Evolutionary conservation across 495 filamentous ascomycete species (phyloP).

Genomic region (Saxispiralis lemnorum): DNA sequence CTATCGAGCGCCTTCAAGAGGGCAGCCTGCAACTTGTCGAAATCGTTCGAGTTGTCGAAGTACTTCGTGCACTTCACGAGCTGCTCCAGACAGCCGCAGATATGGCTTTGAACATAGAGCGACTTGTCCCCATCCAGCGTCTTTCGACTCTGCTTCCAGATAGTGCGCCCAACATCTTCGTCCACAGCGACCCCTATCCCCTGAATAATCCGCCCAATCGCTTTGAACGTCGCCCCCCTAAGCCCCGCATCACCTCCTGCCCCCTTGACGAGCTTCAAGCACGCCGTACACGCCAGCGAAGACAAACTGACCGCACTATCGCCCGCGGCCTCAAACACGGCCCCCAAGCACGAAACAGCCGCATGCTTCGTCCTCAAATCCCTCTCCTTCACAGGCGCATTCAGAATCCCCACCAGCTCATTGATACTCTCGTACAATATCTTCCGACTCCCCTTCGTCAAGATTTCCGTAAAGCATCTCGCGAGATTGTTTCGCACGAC

Average conservation of each 20-base stretch:
- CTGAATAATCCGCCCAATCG: slow-evolving; percentile 55
- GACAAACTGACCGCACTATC: slow-evolving; percentile 84
- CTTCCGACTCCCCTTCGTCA: slow-evolving; percentile 77
- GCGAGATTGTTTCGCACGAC: slow-evolving; percentile 80
- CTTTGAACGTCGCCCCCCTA: slow-evolving; percentile 63
- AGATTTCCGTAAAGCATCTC: slow-evolving; percentile 63
- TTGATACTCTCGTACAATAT: slow-evolving; percentile 86
- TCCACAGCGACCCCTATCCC: slow-evolving; percentile 64
- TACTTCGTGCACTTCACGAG: slow-evolving; percentile 52
- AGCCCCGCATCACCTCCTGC: slow-evolving; percentile 66
- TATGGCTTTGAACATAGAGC: slow-evolving; percentile 58
- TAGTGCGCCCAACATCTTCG: slow-evolving; percentile 67
- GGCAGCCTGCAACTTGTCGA: slow-evolving; percentile 61
- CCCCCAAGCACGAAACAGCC: slow-evolving; percentile 73
- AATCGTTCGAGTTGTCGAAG: slow-evolving; percentile 83
- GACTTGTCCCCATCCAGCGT: slow-evolving; percentile 66
- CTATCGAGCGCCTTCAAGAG: slow-evolving; percentile 79
- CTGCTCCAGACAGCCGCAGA: slow-evolving; percentile 63
- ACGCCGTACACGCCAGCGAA: slow-evolving; percentile 46
- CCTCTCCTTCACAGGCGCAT: slow-evolving; percentile 51
- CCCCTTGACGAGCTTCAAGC: slow-evolving; percentile 65
- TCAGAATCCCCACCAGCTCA: slow-evolving; percentile 60
- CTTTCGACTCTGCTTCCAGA: slow-evolving; percentile 80
- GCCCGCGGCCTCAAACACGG: slow-evolving; percentile 73
- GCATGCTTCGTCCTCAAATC: slow-evolving; percentile 67